Evolutionary conservation across 2,329 filamentous ascomycete species (phyloP).

Genomic region (Aspergillus puulaauensis): DNA sequence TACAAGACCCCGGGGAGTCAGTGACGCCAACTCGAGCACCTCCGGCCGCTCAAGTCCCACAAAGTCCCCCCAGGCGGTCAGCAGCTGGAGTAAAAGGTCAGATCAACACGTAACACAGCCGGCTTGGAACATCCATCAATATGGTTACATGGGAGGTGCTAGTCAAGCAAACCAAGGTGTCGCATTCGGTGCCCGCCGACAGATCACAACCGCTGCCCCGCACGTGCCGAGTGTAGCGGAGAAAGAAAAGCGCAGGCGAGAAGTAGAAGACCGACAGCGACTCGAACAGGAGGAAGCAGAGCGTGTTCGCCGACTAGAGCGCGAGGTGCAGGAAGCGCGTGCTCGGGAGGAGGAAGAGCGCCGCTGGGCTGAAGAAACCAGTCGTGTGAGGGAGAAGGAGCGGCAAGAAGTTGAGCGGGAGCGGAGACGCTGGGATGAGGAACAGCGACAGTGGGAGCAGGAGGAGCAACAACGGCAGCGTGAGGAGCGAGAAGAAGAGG

Average conservation of each 20-base stretch:
- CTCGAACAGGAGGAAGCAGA: slow-evolving; percentile 55
- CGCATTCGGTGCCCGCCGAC: slow-evolving; percentile 83
- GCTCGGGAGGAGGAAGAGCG: slow-evolving; percentile 48
- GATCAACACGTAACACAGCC: slow-evolving; percentile 80
- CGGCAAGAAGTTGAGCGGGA: slow-evolving; percentile 46
- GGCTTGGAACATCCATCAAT: slow-evolving; percentile 98
- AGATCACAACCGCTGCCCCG: slow-evolving; percentile 84
- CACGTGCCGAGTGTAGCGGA: slow-evolving; percentile 77
- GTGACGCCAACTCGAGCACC: slow-evolving; percentile 47
- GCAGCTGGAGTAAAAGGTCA: slow-evolving; percentile 84
- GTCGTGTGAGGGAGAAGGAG: slow-evolving; percentile 52
- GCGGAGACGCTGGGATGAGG: slow-evolving; percentile 50
- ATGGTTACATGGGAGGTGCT: slow-evolving; percentile 96
- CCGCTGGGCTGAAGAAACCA: slow-evolving; percentile 48
- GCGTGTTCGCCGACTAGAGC: slow-evolving; percentile 47
- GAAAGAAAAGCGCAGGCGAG: slow-evolving; percentile 69
- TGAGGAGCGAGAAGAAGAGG: slow-evolving; percentile 73
- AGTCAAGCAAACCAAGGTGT: slow-evolving; percentile 95
- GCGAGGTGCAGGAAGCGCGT: slow-evolving; percentile 50
- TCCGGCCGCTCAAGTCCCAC: slow-evolving; percentile 61
- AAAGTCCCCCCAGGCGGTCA: slow-evolving; percentile 62
- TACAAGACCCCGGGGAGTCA: slow-evolving; percentile 46
- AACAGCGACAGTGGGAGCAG: slow-evolving; percentile 68
- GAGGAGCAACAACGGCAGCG: slow-evolving; percentile 70
- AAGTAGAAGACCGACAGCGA: slow-evolving; percentile 56